A percentile compares a stretch with the other conserved stretches of the same genome.
These are phyloP conservation scores for Podila horticola DNA, from an alignment of 192 early-diverging fungal genomes.

Conservation along the genomic window DNA sequence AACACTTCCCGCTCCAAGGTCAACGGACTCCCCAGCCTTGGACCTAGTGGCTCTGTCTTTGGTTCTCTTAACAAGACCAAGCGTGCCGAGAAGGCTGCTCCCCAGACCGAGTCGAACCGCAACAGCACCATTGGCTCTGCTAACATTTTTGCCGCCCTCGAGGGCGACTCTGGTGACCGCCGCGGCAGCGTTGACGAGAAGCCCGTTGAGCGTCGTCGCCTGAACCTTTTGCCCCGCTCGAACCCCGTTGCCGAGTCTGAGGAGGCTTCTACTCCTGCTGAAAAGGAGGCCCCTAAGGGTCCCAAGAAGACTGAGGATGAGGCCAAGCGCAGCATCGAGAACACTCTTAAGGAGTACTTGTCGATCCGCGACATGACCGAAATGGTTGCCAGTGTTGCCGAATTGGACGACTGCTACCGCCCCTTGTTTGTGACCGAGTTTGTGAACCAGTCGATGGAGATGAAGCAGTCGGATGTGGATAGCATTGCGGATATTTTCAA, in stretches of 20 bases:
- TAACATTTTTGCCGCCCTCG: slow-evolving; percentile 52
- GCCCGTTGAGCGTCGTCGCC: slow-evolving; percentile 36
- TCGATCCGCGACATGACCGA: slow-evolving; percentile 67
- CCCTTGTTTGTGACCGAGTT: slow-evolving; percentile 41
- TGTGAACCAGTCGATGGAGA: slow-evolving; percentile 57
- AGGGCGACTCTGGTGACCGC: slow-evolving; percentile 22
- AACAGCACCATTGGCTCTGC: slow-evolving; percentile 55
- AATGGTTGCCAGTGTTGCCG: slow-evolving; percentile 74
- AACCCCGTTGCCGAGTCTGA: slow-evolving; percentile 24
- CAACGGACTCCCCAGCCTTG: slow-evolving; percentile 56
- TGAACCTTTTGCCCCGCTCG: slow-evolving; percentile 46
- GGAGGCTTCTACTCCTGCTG: slow-evolving; percentile 27
- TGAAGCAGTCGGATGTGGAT: slow-evolving; percentile 63
- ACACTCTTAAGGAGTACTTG: slow-evolving; percentile 72
- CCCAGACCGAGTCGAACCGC: slow-evolving; percentile 53
- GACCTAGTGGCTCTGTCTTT: slow-evolving; percentile 62
- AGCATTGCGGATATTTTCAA: slow-evolving; percentile 66
- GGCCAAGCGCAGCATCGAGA: slow-evolving; percentile 51
- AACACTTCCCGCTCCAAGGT: slow-evolving; percentile 69
- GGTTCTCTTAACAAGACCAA: slow-evolving; percentile 62
- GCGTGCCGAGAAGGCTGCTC: slow-evolving; percentile 52
- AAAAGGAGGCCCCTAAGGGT: slow-evolving; percentile 15
- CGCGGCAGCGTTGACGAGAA: slow-evolving; percentile 52
- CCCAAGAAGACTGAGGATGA: slow-evolving; percentile 60
- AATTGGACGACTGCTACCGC: slow-evolving; percentile 48